A percentile compares a stretch with the other conserved stretches of the same genome.
Conservation (phyloP, 208 protist genomes). For the Acanthamoeba castellanii region DNA sequence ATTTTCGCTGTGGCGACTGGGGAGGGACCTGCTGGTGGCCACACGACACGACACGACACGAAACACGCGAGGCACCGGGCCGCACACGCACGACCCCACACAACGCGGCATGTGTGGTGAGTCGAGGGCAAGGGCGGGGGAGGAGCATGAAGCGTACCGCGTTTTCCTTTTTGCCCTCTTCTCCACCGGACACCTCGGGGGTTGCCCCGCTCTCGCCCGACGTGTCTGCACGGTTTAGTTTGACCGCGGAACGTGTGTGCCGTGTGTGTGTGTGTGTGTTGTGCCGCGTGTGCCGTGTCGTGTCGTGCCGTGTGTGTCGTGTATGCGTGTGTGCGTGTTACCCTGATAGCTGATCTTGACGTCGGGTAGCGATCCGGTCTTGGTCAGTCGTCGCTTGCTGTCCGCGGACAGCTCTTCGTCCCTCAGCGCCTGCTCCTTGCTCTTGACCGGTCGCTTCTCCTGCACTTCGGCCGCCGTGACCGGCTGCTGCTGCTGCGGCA, state of each 20-base stretch:
- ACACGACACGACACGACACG: no score
- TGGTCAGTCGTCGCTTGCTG: neutral
- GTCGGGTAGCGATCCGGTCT: constrained; percentile 12
- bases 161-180: neutral
- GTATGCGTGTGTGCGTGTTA: neutral
- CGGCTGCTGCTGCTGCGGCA: neutral
- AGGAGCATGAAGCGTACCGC: neutral
- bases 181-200: neutral
- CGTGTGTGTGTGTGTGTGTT: no score
- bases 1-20: neutral
- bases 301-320: neutral
- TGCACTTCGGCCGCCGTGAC: neutral
- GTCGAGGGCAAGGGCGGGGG: no score
- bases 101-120: neutral
- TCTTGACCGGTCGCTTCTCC: neutral
- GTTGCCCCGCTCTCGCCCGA: neutral
- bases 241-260: no score
- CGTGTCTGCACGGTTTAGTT: no score
- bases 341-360: constrained; percentile 19
- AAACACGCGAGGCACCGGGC: neutral
- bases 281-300: neutral
- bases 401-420: neutral
- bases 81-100: neutral
- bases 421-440: neutral
- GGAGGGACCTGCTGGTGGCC: neutral